Evolutionary conservation across 192 early-diverging fungal species (phyloP), one percentile per base, ranked within the genome.

Genomic region (Geranomyces variabilis): DNA sequence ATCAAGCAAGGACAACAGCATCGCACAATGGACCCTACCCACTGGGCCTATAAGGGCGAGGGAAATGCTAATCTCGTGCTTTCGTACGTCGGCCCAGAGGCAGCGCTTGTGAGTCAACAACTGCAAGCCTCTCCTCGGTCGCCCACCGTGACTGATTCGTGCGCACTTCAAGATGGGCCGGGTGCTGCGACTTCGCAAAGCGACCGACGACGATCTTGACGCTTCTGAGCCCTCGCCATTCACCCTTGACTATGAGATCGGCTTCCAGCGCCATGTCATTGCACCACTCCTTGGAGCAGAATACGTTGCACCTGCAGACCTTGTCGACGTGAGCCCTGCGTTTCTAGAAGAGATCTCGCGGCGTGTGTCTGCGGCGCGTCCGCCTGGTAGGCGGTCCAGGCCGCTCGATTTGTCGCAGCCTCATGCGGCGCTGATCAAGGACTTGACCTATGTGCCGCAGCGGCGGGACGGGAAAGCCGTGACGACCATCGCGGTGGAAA

Each of bases 11-110:
- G n/a, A n/a, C n/a, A n/a, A n/a, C n/a, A n/a, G n/a, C n/a, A n/a
- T n/a, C n/a, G n/a, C n/a, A 41, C 36, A 3, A 41, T 53, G n/a
- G 51, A 53, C 51, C 6, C 51, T 53, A 15, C 51, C 7, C 51
- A 24, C 10, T 93, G 92, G 92, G 24, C 48, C 19, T 93, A 91
- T 80, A 81, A 82, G 46, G 85, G 82, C 45, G 92, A 93, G 66
- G 92, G 92, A 34, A 93, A 93, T 76, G 82, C 80, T 28, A 92
- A 90, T 74, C 75, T 91, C 9, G 82, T 89, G 24, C 78, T 93
- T 22, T 49, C 84, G 8, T 89, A 88, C 49, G 63, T 59, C 45
- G 88, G 90, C 4, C 31, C 48, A 21, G 67, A 84, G 43, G 46
- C 77, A 2, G 53, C 48, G 43, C 79, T 74, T 31, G 80, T 83